Evolutionary conservation across 441 rosid species (phyloP), one percentile per base, ranked within the genome.

Genomic region (Brassica hybrid): DNA sequence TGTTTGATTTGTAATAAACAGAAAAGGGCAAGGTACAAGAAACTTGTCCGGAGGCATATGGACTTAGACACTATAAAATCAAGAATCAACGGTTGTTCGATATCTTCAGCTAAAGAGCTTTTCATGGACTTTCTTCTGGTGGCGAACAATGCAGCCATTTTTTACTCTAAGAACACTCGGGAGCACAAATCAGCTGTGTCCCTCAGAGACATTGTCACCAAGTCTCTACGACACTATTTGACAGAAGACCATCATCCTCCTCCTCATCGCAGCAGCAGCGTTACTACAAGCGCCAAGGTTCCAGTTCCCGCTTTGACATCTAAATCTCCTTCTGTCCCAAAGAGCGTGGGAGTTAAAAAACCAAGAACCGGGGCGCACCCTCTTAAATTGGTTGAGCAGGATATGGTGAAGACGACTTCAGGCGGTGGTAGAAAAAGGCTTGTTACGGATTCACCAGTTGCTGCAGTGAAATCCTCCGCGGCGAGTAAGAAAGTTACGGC

Each of bases 11-110:
- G 62, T 8, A 57, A 16, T 62, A 17, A 21, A 73, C 91, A 93
- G 99, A 94, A 91, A 79, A 87, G 97, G 66, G 94, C 94, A 79
- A 88, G 96, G 77, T 93, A 93, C 85, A 91, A 90, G 90, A 92
- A 86, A 85, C 76, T 90, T 82, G 88, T 94, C 25, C 41, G 83
- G 52, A 89, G 81, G 71, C 97, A 90, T 82, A 82, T 88, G 87
- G 98, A 94, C 79, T 79, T 94, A 12, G 89, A 92, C 75, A 89
- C 90, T 19, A 79, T 92, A 73, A 87, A 86, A 76, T 85, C 92
- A 14, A 87, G 89, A 79, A 89, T 94, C 65, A 72, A 80, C 2
- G 78, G 78, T 69, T 64, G 75, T n/a, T 74, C 83, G 43, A 79
- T 87, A 71, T 67, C 81, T 9, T 88, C 97, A 36, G 83, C 82